Percentiles rank a stretch among this genome's conserved stretches.
phyloP scores from a whole-genome alignment of 495 filamentous ascomycete species.

The Penicillium psychrofluorescens region DNA sequence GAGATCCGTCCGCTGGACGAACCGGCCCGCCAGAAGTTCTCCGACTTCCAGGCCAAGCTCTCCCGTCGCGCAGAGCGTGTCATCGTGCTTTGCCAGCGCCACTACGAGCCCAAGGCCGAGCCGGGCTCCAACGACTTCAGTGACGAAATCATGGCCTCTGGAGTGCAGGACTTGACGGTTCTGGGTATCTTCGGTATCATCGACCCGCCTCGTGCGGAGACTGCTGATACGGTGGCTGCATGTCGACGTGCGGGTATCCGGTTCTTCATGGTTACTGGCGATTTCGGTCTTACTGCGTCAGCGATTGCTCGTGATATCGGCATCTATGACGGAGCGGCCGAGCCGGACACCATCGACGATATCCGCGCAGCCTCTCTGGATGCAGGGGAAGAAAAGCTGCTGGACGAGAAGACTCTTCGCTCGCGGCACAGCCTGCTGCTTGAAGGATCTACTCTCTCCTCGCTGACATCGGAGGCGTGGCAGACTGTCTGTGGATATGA shows the following conservation, averaged over 20 bases:
- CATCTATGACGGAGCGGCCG: conserved; percentile 45
- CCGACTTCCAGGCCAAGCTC: conserved; percentile 30
- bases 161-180: conserved; percentile 34
- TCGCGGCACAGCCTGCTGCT: conserved; percentile 28
- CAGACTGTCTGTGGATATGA: conserved; percentile 48
- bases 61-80: conserved; percentile 45
- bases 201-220: conserved; percentile 62
- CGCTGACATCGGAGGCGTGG: conserved; percentile 51
- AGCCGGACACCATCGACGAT: conserved; percentile 29
- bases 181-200: conserved; percentile 45
- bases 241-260: conserved; percentile 58
- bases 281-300: conserved; percentile 62
- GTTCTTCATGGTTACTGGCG: conserved; percentile 60
- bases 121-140: conserved; percentile 33
- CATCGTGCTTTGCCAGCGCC: conserved; percentile 39
- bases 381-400: conserved; percentile 2
- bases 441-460: conserved; percentile 49
- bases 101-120: conserved; percentile 11
- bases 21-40: conserved; percentile 23
- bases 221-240: conserved; percentile 33
- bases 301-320: conserved; percentile 62
- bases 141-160: conserved; percentile 33
- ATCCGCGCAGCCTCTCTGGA: conserved; percentile 3
- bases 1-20: conserved; percentile 26
- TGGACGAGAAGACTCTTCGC: not conserved